These are phyloP conservation scores for Sanghuangporus baumii DNA, from an alignment of 1,284 basidiomycete species.

Conservation along the genomic window DNA sequence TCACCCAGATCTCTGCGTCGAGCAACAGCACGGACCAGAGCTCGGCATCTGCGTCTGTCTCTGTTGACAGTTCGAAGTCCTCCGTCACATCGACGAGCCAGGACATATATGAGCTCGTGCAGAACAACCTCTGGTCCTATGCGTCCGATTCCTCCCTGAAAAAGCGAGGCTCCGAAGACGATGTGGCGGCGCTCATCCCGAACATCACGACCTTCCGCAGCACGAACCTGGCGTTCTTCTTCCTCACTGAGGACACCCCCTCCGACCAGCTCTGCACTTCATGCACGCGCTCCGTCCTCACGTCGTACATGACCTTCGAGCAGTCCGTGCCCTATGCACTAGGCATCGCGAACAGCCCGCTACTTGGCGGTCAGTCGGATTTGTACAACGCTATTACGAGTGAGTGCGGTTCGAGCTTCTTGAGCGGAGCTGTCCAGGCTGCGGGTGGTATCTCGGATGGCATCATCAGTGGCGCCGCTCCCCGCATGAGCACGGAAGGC, in stretches of 20 bases:
- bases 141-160: constrained; percentile 17
- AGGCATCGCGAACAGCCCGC: constrained; percentile 56
- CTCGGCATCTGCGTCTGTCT: constrained; percentile 16
- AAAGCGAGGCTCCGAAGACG: constrained; percentile 25
- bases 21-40: constrained; percentile 25
- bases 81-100: neutral
- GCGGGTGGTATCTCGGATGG: constrained; percentile 53
- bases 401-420: constrained; percentile 60
- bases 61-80: constrained; percentile 13
- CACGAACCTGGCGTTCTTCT: constrained; percentile 75
- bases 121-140: constrained; percentile 21
- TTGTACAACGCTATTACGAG: constrained; percentile 58
- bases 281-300: constrained; percentile 74
- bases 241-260: constrained; percentile 52
- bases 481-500: constrained; percentile 18
- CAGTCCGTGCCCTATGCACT: constrained; percentile 64
- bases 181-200: constrained; percentile 40
- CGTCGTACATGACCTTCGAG: constrained; percentile 74
- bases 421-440: constrained; percentile 57
- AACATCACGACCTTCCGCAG: constrained; percentile 61
- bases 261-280: constrained; percentile 62
- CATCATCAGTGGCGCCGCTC: constrained; percentile 27
- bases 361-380: constrained; percentile 59
- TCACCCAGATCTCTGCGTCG: constrained; percentile 35
- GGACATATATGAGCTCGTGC: constrained; percentile 21